Evolutionary conservation across 306 rosid genomes (phyloP).

Genomic region (Fragaria iinumae): DNA sequence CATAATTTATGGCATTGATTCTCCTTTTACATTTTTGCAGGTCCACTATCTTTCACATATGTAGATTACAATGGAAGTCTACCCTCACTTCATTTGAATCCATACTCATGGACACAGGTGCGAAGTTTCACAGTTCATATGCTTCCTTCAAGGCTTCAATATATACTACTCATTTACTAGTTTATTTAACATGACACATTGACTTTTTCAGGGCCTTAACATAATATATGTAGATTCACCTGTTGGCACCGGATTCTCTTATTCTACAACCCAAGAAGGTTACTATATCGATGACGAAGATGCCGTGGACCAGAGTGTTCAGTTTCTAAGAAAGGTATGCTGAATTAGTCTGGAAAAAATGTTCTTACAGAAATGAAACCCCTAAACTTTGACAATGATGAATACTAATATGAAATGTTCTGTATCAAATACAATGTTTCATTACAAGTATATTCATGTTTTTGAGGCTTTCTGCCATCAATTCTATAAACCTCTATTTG

Average conservation of each 20-base stretch:
- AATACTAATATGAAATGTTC: background rate
- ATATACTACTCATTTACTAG: background rate
- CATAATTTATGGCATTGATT: background rate
- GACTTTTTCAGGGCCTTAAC: slow-evolving; percentile 12
- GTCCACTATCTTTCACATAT: slow-evolving; percentile 23
- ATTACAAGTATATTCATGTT: background rate
- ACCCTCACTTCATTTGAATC: slow-evolving; percentile 23
- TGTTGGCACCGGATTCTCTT: slow-evolving; percentile 32
- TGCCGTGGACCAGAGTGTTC: slow-evolving; percentile 9
- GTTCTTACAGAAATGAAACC: background rate
- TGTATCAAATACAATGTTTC: background rate
- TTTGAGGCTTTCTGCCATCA: background rate
- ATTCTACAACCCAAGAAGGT: slow-evolving; percentile 27
- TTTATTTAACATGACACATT: background rate
- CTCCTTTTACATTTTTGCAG: slow-evolving; percentile 5
- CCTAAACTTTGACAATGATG: background rate
- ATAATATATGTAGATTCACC: slow-evolving; percentile 27
- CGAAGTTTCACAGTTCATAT: background rate
- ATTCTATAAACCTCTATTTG: background rate
- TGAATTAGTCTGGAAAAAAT: background rate
- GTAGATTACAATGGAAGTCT: slow-evolving; percentile 24
- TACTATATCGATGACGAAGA: slow-evolving; percentile 23
- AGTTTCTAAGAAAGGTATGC: slow-evolving; percentile 25
- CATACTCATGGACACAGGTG: slow-evolving; percentile 29
- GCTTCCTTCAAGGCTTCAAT: background rate